phyloP scores from a whole-genome alignment of 805 yeast species.

The Zygosaccharomyces lentus region DNA sequence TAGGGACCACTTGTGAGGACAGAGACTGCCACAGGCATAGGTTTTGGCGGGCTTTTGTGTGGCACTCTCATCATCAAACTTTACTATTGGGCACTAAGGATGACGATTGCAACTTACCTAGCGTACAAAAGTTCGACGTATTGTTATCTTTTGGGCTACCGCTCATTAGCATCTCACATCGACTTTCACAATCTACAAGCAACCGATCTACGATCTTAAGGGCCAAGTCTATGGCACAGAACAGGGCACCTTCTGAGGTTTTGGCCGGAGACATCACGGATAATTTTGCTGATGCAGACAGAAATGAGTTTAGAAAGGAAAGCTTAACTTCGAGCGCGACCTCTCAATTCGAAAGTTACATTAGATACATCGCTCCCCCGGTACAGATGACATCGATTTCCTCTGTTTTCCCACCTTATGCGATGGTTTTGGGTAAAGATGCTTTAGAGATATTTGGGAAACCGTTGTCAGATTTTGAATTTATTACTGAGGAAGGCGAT shows the following conservation, averaged over 20 bases:
- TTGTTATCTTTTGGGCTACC: constrained; percentile 52
- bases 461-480: constrained; percentile 64
- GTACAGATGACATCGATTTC: constrained; percentile 59
- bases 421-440: constrained; percentile 71
- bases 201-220: constrained; percentile 1
- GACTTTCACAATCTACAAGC: constrained; percentile 7
- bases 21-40: constrained; percentile 53
- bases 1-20: constrained; percentile 50
- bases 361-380: constrained; percentile 71
- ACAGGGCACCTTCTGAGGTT: neutral
- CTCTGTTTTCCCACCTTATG: constrained; percentile 71
- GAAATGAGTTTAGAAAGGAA: constrained; percentile 7
- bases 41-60: constrained; percentile 63
- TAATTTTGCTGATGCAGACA: neutral
- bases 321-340: constrained; percentile 19
- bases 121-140: constrained; percentile 42
- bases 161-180: constrained; percentile 43
- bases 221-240: neutral
- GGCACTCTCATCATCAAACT: constrained; percentile 76
- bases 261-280: neutral
- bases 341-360: constrained; percentile 57
- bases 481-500: constrained; percentile 66
- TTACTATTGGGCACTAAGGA: constrained; percentile 49
- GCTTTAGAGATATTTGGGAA: constrained; percentile 65
- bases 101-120: constrained; percentile 27